Conservation (phyloP, 1,284 basidiomycete species). For the Phylloporus sp. region DNA sequence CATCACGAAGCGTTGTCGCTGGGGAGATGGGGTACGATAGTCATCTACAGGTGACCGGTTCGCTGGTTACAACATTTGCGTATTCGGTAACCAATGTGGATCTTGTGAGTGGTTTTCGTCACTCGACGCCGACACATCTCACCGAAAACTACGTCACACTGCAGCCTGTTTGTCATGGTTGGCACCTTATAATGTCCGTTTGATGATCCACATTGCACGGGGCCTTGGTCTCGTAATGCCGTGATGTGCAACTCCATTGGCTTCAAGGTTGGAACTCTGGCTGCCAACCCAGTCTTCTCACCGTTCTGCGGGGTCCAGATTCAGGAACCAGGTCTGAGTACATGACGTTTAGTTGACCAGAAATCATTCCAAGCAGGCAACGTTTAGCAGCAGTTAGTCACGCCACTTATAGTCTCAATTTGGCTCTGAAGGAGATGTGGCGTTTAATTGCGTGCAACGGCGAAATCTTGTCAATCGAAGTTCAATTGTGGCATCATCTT, state of each 20-base stretch:
- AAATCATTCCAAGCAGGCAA: slow-evolving; percentile 1
- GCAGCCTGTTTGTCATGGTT: slow-evolving; percentile 19
- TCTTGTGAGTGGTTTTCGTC: slow-evolving; percentile 27
- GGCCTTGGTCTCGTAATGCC: slow-evolving; percentile 22
- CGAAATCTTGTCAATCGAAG: slow-evolving; percentile 1
- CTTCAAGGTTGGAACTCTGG: slow-evolving; percentile 2
- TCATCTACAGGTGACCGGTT: slow-evolving; percentile 32
- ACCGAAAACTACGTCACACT: slow-evolving; percentile 22
- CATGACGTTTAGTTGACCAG: no score
- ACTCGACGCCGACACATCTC: slow-evolving; percentile 12
- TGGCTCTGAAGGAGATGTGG: slow-evolving; percentile 27
- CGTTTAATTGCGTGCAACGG: slow-evolving; percentile 26
- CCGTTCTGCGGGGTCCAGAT: slow-evolving; percentile 8
- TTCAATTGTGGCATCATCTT: not conserved
- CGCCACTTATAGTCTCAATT: slow-evolving; percentile 16
- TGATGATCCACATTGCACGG: slow-evolving; percentile 22
- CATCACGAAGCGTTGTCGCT: slow-evolving; percentile 42
- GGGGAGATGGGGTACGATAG: slow-evolving; percentile 38
- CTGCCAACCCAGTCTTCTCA: slow-evolving; percentile 2
- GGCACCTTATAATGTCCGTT: slow-evolving; percentile 31
- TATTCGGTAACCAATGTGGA: slow-evolving; percentile 20
- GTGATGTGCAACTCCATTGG: slow-evolving; percentile 5
- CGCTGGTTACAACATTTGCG: slow-evolving; percentile 2
- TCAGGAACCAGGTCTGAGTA: slow-evolving; percentile 6
- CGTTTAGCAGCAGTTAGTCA: not conserved